Evolutionary conservation across 331 rosid genomes (phyloP), one percentile per base, ranked within the genome.

Genomic region (Phaseolus coccineus): DNA sequence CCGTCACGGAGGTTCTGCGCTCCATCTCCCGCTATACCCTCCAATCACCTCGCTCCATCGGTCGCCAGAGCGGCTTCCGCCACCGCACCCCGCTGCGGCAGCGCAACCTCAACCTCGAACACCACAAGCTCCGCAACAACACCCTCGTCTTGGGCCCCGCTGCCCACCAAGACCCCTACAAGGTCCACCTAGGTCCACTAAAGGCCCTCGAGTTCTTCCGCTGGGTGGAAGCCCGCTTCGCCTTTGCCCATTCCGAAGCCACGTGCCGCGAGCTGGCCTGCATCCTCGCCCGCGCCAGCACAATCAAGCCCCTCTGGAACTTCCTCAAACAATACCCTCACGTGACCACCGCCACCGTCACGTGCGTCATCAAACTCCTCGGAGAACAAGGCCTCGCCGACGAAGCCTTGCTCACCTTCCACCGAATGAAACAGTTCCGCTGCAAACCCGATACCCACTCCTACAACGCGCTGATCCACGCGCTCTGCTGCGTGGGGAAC

Each of bases 301-400:
- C 80, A 50, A 37, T 86, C 80, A 83, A 55, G 22, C 8, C 78
- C 47, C 96, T 93, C 1, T 95, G 94, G 99, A 81, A 82, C 44
- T 93, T 95, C 78, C 82, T 93, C 48, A 87, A 80, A 61, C 91
- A 65, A 63, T 8, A 35, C 56, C 50, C 80, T 87, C 11, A 88
- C 40, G 74, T 95, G 2, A 91, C 97, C 3, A 90, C 96, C 0
- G 70, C 76, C 67, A 87, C 94, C 53, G 61, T 93, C 16, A 95
- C 99, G 0, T 91, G 97, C 91, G 90, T 95, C 94, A 87, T 95
- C 30, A 93, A 91, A 93, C 82, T 90, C 67, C 91, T 91, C 42
- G 96, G 97, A 70, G 97, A 95, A 46, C 90, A 88, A 62, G 99
- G 97, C 1, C 80, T 95, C 39, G 94, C 81, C 13, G 87, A 83